Evolutionary conservation across 2,329 filamentous ascomycete genomes (phyloP).

Genomic region (Ceratocystis destructans): DNA sequence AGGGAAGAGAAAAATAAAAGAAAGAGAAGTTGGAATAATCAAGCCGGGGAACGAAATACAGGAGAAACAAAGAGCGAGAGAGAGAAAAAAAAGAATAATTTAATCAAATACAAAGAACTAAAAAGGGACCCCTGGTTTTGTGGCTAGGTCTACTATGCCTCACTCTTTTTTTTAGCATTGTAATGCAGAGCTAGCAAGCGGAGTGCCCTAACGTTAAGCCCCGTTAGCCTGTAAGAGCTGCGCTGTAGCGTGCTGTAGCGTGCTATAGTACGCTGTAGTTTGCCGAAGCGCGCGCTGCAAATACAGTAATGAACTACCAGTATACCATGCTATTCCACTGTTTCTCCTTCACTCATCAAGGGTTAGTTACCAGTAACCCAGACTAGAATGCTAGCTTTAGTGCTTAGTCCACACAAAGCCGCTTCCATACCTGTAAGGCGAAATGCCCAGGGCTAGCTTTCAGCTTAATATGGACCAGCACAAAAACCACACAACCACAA

Average conservation of each 20-base stretch:
- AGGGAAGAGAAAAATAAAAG: constrained; percentile 11
- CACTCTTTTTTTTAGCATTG: constrained; percentile 1
- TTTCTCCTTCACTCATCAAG: neutral
- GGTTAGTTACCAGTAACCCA: neutral
- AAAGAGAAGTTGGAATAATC: constrained; percentile 11
- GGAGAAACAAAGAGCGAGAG: neutral
- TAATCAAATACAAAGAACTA: neutral
- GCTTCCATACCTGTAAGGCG: too few species aligned
- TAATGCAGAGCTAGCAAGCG: neutral
- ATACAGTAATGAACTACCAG: too few species aligned
- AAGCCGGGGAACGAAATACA: neutral
- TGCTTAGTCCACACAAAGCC: too few species aligned
- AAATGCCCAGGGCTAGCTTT: too few species aligned
- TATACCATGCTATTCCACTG: neutral
- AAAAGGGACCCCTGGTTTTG: neutral
- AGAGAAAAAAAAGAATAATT: constrained; percentile 8
- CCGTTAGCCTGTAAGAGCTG: too few species aligned
- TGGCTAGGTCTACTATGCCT: neutral
- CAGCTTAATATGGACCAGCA: too few species aligned
- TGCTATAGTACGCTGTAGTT: neutral
- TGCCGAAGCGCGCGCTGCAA: neutral
- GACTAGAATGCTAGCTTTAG: neutral
- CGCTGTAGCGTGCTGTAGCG: too few species aligned
- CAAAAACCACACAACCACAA: too few species aligned
- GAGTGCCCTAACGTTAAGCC: too few species aligned